Base-by-base conservation (phyloP, 345 rosid genomes). In the Ricinus communis region DNA sequence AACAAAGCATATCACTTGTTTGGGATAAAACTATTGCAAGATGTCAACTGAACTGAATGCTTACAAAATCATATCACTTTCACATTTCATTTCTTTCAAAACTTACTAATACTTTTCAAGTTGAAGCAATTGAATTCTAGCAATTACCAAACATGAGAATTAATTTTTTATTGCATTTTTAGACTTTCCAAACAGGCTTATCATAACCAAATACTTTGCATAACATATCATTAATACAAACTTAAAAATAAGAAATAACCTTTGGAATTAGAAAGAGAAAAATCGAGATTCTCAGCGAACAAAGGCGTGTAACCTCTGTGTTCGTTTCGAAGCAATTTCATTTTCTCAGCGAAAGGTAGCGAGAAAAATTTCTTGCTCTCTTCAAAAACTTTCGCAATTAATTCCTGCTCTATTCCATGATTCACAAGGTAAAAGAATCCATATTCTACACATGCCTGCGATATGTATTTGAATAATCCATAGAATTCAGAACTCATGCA, bases 391-490 rank as follows among this genome's bases (percentile, higher is more conserved):
- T 56, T 59, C 1, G 46, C 38, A 24, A 87, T n/a, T 50, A 91
- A 64, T 38, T 84, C 90, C 61, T 82, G 85, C 51, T 87, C 85
- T 1, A 90, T 82, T 5, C 93, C 97, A 65, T 94, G 98, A 71
- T 94, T 94, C 73, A 84, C 86, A 2, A 94, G 79, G 81, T 88
- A 94, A 74, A 91, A 94, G 91, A 90, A 94, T 19, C 97, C 97
- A 72, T 83, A 78, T 13, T 90, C 91, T 15, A 79, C 30, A 61
- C 96, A 91, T 22, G 95, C 97, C 98, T 94, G 69, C 6, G 6
- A 33, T 33, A 2, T 6, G 6, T 33, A 6, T 33, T 33, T 33
- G 2, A 6, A 2, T 33, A 33, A 33, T 33, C 2, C 38, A 33
- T 33, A 33, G 2, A 33, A 33, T 33, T 33, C 38, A 33, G 38